A percentile compares a stretch with the other conserved stretches of the same genome.
Evolutionary conservation across 371 early-diverging fungal genomes (phyloP).

Genomic region (Paraphysoderma sedebokerense): DNA sequence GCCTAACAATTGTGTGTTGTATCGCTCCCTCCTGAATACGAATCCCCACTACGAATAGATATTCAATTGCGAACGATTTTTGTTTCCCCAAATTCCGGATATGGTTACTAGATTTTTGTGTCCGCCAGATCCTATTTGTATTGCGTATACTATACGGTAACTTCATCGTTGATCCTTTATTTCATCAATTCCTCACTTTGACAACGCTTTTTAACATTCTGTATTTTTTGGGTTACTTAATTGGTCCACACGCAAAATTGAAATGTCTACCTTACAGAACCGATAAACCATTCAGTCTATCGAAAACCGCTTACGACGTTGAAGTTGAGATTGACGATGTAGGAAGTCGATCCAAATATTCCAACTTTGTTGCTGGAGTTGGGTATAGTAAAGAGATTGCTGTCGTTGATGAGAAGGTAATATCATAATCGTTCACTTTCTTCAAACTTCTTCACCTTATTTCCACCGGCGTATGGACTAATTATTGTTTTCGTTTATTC

Average conservation of each 20-base stretch:
- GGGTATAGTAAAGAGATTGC: slow-evolving; percentile 13
- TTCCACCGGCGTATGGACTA: no score
- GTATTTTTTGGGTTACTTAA: not conserved
- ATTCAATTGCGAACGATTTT: not conserved
- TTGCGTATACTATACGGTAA: slow-evolving; percentile 74
- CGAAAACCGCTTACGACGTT: slow-evolving; percentile 41
- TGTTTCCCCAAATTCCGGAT: slow-evolving; percentile 66
- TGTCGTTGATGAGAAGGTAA: slow-evolving; percentile 29
- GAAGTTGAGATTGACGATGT: slow-evolving; percentile 76
- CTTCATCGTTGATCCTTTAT: no score
- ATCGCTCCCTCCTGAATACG: not conserved
- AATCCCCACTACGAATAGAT: not conserved
- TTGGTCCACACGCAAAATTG: not conserved
- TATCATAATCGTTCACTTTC: no score
- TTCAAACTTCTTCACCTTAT: no score
- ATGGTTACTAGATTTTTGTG: slow-evolving; percentile 53
- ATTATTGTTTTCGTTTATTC: no score
- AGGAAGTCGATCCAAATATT: slow-evolving; percentile 31
- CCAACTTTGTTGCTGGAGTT: slow-evolving; percentile 12
- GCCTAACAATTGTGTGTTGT: no score
- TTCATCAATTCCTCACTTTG: no score
- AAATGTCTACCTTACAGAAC: slow-evolving; percentile 6
- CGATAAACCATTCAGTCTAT: slow-evolving; percentile 14
- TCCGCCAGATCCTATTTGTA: slow-evolving; percentile 76
- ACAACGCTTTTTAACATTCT: not conserved